Conservation (phyloP, 2,329 filamentous ascomycete species). For the Sporothrix pallida region DNA sequence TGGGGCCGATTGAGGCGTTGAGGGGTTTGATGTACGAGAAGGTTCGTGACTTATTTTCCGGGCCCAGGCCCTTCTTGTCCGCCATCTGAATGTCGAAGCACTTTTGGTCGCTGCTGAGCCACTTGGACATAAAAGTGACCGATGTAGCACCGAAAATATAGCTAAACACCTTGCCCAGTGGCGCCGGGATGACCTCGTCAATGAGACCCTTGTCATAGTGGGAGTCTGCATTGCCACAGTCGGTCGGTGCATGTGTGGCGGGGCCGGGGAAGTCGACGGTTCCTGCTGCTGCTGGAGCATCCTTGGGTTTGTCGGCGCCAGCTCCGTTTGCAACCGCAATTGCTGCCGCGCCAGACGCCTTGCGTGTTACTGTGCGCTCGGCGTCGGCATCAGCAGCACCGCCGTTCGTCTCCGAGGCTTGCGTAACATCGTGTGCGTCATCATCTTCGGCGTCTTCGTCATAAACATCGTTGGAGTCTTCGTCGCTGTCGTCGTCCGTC, state of each 20-base stretch:
- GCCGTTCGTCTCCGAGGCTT: slow-evolving; percentile 48
- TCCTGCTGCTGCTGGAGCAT: slow-evolving; percentile 42
- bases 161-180: slow-evolving; percentile 88
- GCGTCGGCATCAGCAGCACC: slow-evolving; percentile 58
- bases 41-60: slow-evolving; percentile 74
- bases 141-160: slow-evolving; percentile 85
- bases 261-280: slow-evolving; percentile 79
- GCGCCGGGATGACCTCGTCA: slow-evolving; percentile 85
- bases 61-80: slow-evolving; percentile 77
- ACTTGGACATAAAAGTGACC: slow-evolving; percentile 81
- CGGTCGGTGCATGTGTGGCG: slow-evolving; percentile 78
- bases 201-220: slow-evolving; percentile 87
- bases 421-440: slow-evolving; percentile 53
- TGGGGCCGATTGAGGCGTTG: slow-evolving; percentile 82
- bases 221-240: slow-evolving; percentile 76
- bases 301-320: slow-evolving; percentile 57
- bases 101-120: slow-evolving; percentile 85
- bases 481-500: slow-evolving; percentile 68
- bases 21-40: slow-evolving; percentile 94
- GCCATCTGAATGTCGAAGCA: slow-evolving; percentile 86
- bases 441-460: slow-evolving; percentile 79
- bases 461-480: slow-evolving; percentile 78
- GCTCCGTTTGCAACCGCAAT: slow-evolving; percentile 52
- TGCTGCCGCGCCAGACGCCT: slow-evolving; percentile 65
- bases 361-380: slow-evolving; percentile 67